Evolutionary conservation across 495 filamentous ascomycete genomes (phyloP).

Genomic region (Cercophora sp.): DNA sequence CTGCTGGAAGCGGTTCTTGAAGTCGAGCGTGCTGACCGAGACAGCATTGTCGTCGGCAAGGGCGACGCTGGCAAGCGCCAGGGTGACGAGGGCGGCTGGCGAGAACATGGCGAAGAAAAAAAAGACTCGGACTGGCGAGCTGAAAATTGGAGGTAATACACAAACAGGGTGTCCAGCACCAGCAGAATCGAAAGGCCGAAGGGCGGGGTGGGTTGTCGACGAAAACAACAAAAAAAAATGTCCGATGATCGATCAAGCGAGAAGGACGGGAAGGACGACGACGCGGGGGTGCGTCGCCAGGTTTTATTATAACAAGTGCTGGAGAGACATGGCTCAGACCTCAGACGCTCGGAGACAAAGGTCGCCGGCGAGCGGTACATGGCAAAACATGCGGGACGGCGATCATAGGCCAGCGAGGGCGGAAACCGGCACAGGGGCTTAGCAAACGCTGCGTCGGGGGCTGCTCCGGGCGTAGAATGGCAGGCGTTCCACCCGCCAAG

Average conservation of each 20-base stretch:
- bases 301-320: background rate
- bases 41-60: constrained; percentile 17
- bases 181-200: constrained; percentile 10
- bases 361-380: background rate
- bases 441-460: background rate
- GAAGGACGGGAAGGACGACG: background rate
- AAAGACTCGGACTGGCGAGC: background rate
- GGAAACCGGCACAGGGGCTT: background rate
- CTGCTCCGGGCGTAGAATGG: background rate
- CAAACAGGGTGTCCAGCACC: constrained; percentile 9
- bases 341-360: background rate
- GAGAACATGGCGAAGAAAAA: constrained; percentile 3
- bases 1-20: constrained; percentile 21
- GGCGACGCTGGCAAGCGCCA: constrained; percentile 9
- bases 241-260: background rate
- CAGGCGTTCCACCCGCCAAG: background rate
- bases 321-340: background rate
- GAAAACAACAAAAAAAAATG: background rate
- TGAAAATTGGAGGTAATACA: background rate
- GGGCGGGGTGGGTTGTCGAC: no score
- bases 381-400: background rate
- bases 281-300: no score
- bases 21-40: constrained; percentile 20
- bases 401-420: background rate
- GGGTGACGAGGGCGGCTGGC: constrained; percentile 4